phyloP scores from a whole-genome alignment of 1,284 basidiomycete genomes.

The Inonotus hispidus region DNA sequence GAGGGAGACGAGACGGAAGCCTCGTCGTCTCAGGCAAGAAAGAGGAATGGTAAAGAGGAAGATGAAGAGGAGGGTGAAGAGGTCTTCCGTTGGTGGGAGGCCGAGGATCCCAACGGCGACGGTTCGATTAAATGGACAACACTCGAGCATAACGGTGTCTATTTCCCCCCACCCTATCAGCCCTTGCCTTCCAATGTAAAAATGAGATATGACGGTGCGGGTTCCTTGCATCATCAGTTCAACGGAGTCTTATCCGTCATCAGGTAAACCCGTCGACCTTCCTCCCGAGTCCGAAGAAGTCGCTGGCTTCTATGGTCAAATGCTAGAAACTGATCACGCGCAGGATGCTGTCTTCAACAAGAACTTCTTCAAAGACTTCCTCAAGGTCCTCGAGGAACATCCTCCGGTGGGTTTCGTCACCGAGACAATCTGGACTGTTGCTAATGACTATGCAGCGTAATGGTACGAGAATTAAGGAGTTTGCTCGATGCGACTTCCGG shows the following conservation, averaged over 20 bases:
- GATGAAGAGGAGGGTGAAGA: conserved; percentile 64
- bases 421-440: neutral
- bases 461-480: conserved; percentile 71
- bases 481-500: conserved; percentile 88
- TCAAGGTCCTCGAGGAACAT: conserved; percentile 69
- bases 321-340: conserved; percentile 92
- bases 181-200: conserved; percentile 81
- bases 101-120: conserved; percentile 61
- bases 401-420: conserved; percentile 69
- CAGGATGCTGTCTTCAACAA: conserved; percentile 86
- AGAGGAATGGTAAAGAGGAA: conserved; percentile 42
- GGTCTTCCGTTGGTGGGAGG: conserved; percentile 82
- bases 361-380: conserved; percentile 96
- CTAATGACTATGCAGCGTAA: conserved; percentile 42
- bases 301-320: conserved; percentile 92
- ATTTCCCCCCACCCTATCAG: conserved; percentile 94
- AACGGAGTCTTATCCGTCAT: conserved; percentile 17
- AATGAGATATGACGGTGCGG: conserved; percentile 91
- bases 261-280: conserved; percentile 77
- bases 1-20: conserved; percentile 29
- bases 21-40: conserved; percentile 31
- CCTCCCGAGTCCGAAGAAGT: conserved; percentile 92
- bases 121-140: conserved; percentile 87
- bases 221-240: conserved; percentile 13
- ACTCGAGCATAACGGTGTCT: conserved; percentile 89